Evolutionary conservation across 306 rosid species (phyloP).

Genomic region (Trifolium fragiferum): DNA sequence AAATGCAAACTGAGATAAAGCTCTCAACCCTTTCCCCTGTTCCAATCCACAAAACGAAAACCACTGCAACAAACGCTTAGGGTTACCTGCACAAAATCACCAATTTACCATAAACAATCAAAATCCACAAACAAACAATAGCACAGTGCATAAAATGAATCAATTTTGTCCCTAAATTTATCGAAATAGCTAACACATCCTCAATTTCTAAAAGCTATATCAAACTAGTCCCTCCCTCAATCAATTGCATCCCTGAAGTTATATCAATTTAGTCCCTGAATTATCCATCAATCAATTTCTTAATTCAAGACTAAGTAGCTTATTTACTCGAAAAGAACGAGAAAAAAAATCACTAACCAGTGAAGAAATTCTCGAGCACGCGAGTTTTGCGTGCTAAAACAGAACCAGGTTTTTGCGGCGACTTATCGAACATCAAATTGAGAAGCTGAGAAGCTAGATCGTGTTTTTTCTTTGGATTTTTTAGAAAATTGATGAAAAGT

Average conservation of each 20-base stretch:
- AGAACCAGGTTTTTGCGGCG: slow-evolving; percentile 61
- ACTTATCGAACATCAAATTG: slow-evolving; percentile 65
- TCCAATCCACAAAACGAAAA: slow-evolving; percentile 69
- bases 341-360: slow-evolving; percentile 45
- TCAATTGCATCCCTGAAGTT: too few relatives aligned
- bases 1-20: slow-evolving; percentile 81
- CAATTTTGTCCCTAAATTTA: too few relatives aligned
- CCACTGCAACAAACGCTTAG: slow-evolving; percentile 50
- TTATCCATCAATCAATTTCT: too few relatives aligned
- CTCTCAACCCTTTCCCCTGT: slow-evolving; percentile 79
- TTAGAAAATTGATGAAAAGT: slow-evolving; percentile 59
- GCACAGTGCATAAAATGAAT: neutral
- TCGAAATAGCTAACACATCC: too few relatives aligned
- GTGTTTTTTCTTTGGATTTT: slow-evolving; percentile 46
- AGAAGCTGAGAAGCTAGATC: slow-evolving; percentile 73
- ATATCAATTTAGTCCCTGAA: too few relatives aligned
- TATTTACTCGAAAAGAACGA: too few relatives aligned
- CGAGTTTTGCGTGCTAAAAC: slow-evolving; percentile 59
- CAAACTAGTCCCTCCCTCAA: too few relatives aligned
- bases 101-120: slow-evolving; percentile 1
- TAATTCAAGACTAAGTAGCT: too few relatives aligned
- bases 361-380: slow-evolving; percentile 63
- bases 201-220: too few relatives aligned
- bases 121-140: slow-evolving; percentile 37
- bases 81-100: neutral